Base-by-base conservation (phyloP, 225 moss, liverwort and hornwort genomes). In the Pleurozium schreberi region DNA sequence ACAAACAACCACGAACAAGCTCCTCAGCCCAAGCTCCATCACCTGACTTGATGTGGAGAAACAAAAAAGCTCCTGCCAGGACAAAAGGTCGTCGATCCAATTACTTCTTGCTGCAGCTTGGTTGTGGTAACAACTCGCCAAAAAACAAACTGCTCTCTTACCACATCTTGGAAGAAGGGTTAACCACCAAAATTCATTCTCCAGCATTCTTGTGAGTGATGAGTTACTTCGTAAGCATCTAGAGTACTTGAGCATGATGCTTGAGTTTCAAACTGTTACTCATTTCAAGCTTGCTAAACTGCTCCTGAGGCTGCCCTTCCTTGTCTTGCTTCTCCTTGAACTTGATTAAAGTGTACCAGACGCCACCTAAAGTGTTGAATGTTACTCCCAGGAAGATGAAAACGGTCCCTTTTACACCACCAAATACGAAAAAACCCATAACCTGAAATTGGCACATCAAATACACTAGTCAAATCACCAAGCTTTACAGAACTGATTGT, bases 261-360 rank as follows among this genome's bases (percentile, higher is more conserved):
- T 88, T 82, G 58, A 84, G 33, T 92, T 90, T 93, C 8, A 88
- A 91, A 90, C 85, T 89, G 64, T 38, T 91, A 25, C 85, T 89
- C 79, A 36, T 85, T 66, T 94, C 92, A 67, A 89, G 84, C 61
- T 77, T 87, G 65, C 86, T 33, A 25, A 84, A 50, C 55, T 90
- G 89, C 84, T 92, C 90, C 88, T 71, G 89, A 28, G 78, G 49
- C 67, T 76, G 80, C 68, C 50, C 80, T 86, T 93, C 91, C 71
- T 89, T 91, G 52, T 61, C 86, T 60, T 89, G 89, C 89, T 91
- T 95, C 88, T 95, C 92, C 88, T 79, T 57, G 10, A 63, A 92
- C 91, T 95, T 95, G 78, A 95, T 93, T 23, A 91, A 63, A 50
- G 93, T 95, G 89, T 95, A 95, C 95, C 93, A 95, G 85, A 93